phyloP scores from a whole-genome alignment of 2,329 filamentous ascomycete species.

The Alternaria sp. region DNA sequence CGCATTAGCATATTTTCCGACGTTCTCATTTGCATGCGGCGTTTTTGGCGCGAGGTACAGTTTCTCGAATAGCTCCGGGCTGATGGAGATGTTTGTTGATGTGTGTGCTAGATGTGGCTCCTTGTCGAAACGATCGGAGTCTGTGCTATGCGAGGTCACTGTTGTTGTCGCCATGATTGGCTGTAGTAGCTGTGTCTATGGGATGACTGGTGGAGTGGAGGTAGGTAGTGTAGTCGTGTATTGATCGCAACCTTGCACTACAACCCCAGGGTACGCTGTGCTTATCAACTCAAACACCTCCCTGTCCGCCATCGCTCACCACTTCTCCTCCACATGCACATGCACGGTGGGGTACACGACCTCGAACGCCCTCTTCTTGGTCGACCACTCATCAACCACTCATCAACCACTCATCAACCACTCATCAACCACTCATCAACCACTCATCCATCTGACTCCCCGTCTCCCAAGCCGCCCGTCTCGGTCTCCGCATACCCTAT shows the following conservation, averaged over 20 bases:
- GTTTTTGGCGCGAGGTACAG: slow-evolving; percentile 36
- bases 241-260: neutral
- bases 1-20: slow-evolving; percentile 30
- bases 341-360: neutral
- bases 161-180: slow-evolving; percentile 3
- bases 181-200: neutral
- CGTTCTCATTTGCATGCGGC: slow-evolving; percentile 28
- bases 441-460: neutral
- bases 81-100: slow-evolving; percentile 35
- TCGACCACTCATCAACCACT: neutral
- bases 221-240: neutral
- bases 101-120: slow-evolving; percentile 26
- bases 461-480: neutral
- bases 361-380: neutral
- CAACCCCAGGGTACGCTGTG: neutral
- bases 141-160: slow-evolving; percentile 9
- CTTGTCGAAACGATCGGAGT: slow-evolving; percentile 27
- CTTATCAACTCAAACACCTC: neutral
- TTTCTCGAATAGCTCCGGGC: slow-evolving; percentile 39
- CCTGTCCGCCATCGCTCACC: neutral
- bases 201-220: neutral
- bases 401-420: too few species aligned
- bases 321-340: neutral
- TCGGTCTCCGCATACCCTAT: neutral
- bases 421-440: too few species aligned